A percentile compares a stretch with the other conserved stretches of the same genome.
Conservation (phyloP, 345 rosid genomes). For the Lepidium aucheri region DNA sequence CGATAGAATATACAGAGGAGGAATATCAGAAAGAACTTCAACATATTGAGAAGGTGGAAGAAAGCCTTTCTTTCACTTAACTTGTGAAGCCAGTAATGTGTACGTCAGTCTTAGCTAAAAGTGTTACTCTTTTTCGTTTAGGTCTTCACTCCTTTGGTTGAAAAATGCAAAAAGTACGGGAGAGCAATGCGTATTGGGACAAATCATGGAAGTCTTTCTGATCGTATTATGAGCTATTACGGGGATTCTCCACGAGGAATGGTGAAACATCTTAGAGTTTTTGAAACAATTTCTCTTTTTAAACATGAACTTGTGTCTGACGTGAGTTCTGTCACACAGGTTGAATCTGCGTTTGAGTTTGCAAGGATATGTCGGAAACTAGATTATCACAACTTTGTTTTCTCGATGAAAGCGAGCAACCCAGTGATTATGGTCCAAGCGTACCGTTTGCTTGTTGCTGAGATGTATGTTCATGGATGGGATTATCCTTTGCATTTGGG, state of each 20-base stretch:
- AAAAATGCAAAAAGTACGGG: slow-evolving; percentile 94
- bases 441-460: slow-evolving; percentile 86
- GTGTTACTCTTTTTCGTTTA: slow-evolving; percentile 17
- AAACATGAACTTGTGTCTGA: slow-evolving; percentile 6
- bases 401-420: slow-evolving; percentile 99
- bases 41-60: slow-evolving; percentile 78
- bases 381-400: slow-evolving; percentile 94
- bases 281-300: slow-evolving; percentile 8
- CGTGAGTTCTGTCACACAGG: slow-evolving; percentile 44
- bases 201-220: slow-evolving; percentile 98
- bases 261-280: slow-evolving; percentile 37
- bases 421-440: slow-evolving; percentile 99
- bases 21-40: slow-evolving; percentile 94
- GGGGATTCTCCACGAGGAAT: slow-evolving; percentile 99
- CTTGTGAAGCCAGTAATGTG: neutral
- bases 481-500: slow-evolving; percentile 97
- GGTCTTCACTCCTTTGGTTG: slow-evolving; percentile 96
- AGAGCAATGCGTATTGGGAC: slow-evolving; percentile 99
- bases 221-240: slow-evolving; percentile 96
- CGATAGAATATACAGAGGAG: slow-evolving; percentile 84
- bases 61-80: neutral
- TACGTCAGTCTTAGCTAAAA: neutral
- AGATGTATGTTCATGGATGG: slow-evolving; percentile 97
- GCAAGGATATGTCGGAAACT: slow-evolving; percentile 87
- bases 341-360: slow-evolving; percentile 98